Percentiles rank a stretch among this genome's conserved stretches.
phyloP scores from a whole-genome alignment of 192 early-diverging fungal genomes.

The Lunasporangiospora selenospora region DNA sequence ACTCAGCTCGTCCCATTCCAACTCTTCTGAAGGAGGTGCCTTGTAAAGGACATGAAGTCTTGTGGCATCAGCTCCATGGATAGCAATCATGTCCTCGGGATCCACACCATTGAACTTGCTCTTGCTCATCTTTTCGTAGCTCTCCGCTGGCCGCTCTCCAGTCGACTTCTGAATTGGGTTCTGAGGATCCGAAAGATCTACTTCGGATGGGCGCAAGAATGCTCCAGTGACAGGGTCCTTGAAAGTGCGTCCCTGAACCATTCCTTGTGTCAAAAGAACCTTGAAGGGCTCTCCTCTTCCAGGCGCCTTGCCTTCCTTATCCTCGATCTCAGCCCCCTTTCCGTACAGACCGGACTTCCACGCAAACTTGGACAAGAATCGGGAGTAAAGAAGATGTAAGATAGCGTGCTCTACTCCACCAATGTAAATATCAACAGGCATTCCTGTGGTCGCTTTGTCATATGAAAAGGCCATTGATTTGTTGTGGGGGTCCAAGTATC shows the following conservation, averaged over 20 bases:
- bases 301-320: slow-evolving; percentile 48
- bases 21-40: slow-evolving; percentile 86
- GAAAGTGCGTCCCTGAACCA: slow-evolving; percentile 91
- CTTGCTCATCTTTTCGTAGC: slow-evolving; percentile 97
- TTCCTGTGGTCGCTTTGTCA: slow-evolving; percentile 53
- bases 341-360: slow-evolving; percentile 62
- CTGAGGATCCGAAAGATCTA: slow-evolving; percentile 58
- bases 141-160: slow-evolving; percentile 59
- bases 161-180: slow-evolving; percentile 67
- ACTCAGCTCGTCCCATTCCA: slow-evolving; percentile 91
- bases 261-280: slow-evolving; percentile 88
- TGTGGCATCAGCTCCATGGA: slow-evolving; percentile 84
- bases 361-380: slow-evolving; percentile 90
- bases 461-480: slow-evolving; percentile 54
- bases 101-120: slow-evolving; percentile 96
- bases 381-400: slow-evolving; percentile 91
- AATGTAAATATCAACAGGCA: slow-evolving; percentile 94
- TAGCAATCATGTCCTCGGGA: slow-evolving; percentile 69
- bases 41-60: slow-evolving; percentile 87
- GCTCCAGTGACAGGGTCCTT: slow-evolving; percentile 76
- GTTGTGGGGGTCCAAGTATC: slow-evolving; percentile 84
- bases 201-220: slow-evolving; percentile 80
- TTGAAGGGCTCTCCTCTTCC: slow-evolving; percentile 87
- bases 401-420: slow-evolving; percentile 96
- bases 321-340: slow-evolving; percentile 6